Evolutionary conservation across 352 stramenopile genomes (phyloP).

Genomic region (Saprolegnia parasitica): DNA sequence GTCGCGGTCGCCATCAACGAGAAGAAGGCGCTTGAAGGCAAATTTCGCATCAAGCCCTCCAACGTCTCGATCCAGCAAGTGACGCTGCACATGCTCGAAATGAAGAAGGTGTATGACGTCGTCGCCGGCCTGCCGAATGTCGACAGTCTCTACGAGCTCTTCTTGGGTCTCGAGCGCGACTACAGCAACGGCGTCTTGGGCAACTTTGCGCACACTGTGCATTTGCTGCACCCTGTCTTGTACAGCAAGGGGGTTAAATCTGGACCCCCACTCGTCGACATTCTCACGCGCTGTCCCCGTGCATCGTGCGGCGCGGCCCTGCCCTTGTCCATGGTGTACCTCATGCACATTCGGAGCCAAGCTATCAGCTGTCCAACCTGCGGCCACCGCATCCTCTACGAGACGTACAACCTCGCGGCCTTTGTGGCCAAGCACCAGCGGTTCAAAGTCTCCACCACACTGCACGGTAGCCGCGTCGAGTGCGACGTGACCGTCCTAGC

Average conservation of each 20-base stretch:
- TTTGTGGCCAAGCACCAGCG: background rate
- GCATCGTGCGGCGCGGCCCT: background rate
- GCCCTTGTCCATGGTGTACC: conserved; percentile 9
- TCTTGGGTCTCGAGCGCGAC: conserved; percentile 12
- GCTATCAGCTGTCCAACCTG: background rate
- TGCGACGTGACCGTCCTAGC: background rate
- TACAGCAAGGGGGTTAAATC: conserved; percentile 13
- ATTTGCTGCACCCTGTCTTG: conserved; percentile 12
- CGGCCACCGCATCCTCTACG: background rate
- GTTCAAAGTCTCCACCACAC: background rate
- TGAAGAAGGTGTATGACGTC: conserved; percentile 17
- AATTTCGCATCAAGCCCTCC: background rate
- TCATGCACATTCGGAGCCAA: conserved; percentile 11
- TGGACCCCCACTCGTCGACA: background rate
- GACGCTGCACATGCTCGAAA: conserved; percentile 5
- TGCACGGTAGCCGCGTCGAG: background rate
- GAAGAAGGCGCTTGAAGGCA: background rate
- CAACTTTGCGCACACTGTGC: conserved; percentile 27
- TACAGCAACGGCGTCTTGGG: background rate
- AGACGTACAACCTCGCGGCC: conserved; percentile 2
- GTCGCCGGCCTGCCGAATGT: background rate
- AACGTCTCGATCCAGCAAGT: conserved; percentile 1
- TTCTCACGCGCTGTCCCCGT: background rate
- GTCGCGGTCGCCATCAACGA: conserved; percentile 17
- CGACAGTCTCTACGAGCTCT: conserved; percentile 12